Evolutionary conservation across 2,329 filamentous ascomycete genomes (phyloP).

Genomic region (Aspergillus versicolor): DNA sequence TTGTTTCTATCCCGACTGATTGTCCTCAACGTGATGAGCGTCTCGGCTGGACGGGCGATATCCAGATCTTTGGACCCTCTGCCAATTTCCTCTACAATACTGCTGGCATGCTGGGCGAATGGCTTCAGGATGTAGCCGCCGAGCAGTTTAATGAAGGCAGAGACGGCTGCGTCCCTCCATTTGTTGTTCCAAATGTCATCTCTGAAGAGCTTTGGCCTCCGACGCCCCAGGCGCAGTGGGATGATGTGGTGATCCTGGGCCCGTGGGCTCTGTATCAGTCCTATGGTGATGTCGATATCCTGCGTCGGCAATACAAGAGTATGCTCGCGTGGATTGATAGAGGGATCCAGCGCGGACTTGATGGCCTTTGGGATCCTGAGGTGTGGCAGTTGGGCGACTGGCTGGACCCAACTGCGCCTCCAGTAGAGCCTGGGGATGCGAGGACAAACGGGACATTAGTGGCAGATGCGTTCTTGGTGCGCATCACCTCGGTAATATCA

Average conservation of each 20-base stretch:
- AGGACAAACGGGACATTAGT: conserved; percentile 37
- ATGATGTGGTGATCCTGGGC: conserved; percentile 38
- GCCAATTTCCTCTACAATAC: conserved; percentile 57
- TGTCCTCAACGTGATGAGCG: conserved; percentile 59
- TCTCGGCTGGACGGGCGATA: conserved; percentile 55
- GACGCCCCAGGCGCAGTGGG: conserved; percentile 38
- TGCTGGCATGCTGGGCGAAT: conserved; percentile 51
- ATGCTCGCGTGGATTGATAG: conserved; percentile 39
- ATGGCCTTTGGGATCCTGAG: conserved; percentile 36
- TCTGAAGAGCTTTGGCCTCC: conserved; percentile 13
- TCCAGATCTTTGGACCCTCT: conserved; percentile 51
- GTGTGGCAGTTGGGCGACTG: conserved; percentile 42
- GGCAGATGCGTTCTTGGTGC: conserved; percentile 41
- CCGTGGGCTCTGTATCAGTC: conserved; percentile 38
- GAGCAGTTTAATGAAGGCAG: conserved; percentile 31
- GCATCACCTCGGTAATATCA: conserved; percentile 32
- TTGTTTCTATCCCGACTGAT: conserved; percentile 58
- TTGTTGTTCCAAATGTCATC: conserved; percentile 31
- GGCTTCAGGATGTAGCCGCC: conserved; percentile 49
- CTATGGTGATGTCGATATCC: conserved; percentile 35
- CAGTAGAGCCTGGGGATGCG: conserved; percentile 32
- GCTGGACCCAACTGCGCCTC: conserved; percentile 42
- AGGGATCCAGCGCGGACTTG: conserved; percentile 30
- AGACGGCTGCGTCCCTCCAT: conserved; percentile 25
- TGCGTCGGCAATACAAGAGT: conserved; percentile 35